Evolutionary conservation across 345 rosid genomes (phyloP).

Genomic region (Rhizophora apiculata): DNA sequence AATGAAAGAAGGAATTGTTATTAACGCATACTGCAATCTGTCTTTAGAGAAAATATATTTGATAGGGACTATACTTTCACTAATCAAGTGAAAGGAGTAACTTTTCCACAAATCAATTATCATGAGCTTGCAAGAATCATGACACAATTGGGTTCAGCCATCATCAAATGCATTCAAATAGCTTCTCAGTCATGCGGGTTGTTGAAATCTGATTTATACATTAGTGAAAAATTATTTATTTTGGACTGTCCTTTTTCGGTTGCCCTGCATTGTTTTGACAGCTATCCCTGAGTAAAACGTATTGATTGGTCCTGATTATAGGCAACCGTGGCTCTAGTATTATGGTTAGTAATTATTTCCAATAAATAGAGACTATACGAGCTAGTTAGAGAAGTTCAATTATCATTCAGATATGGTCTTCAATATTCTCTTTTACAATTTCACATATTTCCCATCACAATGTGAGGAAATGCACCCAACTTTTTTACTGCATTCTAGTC

Average conservation of each 20-base stretch:
- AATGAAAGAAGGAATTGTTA: not conserved
- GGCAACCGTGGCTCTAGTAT: not conserved
- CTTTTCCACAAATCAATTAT: no score
- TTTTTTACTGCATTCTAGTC: not conserved
- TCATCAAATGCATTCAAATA: not conserved
- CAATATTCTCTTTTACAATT: no score
- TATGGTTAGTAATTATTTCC: not conserved
- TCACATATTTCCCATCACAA: no score
- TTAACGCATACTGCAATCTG: not conserved
- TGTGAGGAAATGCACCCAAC: not conserved
- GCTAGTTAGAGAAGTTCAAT: not conserved
- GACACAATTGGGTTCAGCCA: not conserved
- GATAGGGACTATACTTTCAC: not conserved
- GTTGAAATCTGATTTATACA: not conserved
- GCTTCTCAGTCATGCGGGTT: not conserved
- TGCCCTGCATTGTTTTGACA: no score
- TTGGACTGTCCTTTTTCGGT: no score
- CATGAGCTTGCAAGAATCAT: not conserved
- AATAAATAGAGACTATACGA: not conserved
- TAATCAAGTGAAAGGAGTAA: not conserved
- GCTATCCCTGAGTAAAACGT: no score
- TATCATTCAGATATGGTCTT: not conserved
- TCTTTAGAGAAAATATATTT: not conserved
- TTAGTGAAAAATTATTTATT: no score
- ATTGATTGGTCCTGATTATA: no score